These are phyloP conservation scores for Hericium alpestre DNA, from an alignment of 768 basidiomycete genomes.

Conservation along the genomic window DNA sequence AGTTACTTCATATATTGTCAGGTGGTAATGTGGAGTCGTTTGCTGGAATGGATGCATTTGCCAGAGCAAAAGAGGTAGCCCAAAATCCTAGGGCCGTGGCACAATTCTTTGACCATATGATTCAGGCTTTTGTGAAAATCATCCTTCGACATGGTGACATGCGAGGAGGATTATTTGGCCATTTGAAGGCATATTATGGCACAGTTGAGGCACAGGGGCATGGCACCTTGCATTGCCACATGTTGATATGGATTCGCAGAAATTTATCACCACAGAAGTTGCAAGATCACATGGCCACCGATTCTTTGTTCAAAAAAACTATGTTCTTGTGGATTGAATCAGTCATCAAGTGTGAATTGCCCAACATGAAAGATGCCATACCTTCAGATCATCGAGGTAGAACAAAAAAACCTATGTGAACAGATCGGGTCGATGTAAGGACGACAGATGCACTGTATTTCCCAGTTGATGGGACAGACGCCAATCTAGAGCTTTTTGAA, in stretches of 20 bases:
- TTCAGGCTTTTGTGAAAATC: conserved; percentile 25
- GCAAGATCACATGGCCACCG: neutral
- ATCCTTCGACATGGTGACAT: conserved; percentile 2
- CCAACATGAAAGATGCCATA: neutral
- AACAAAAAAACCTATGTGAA: too few species aligned
- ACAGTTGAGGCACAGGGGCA: conserved; percentile 29
- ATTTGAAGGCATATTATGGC: conserved; percentile 27
- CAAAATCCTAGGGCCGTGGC: conserved; percentile 29
- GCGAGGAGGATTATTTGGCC: conserved; percentile 24
- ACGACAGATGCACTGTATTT: too few species aligned
- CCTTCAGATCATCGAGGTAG: neutral
- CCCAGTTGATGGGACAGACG: too few species aligned
- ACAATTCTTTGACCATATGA: conserved; percentile 32
- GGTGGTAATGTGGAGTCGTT: too few species aligned
- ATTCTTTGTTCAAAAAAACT: conserved; percentile 11
- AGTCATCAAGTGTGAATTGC: conserved; percentile 18
- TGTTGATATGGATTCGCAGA: conserved; percentile 29
- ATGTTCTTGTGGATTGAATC: conserved; percentile 18
- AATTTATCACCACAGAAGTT: neutral
- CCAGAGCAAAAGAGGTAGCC: too few species aligned
- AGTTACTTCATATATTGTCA: too few species aligned
- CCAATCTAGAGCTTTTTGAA: too few species aligned
- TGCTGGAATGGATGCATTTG: too few species aligned
- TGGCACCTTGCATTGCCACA: conserved; percentile 30
- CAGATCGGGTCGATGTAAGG: too few species aligned